Conservation (phyloP, 2,329 filamentous ascomycete genomes). For the Sphaceloma murrayae region DNA sequence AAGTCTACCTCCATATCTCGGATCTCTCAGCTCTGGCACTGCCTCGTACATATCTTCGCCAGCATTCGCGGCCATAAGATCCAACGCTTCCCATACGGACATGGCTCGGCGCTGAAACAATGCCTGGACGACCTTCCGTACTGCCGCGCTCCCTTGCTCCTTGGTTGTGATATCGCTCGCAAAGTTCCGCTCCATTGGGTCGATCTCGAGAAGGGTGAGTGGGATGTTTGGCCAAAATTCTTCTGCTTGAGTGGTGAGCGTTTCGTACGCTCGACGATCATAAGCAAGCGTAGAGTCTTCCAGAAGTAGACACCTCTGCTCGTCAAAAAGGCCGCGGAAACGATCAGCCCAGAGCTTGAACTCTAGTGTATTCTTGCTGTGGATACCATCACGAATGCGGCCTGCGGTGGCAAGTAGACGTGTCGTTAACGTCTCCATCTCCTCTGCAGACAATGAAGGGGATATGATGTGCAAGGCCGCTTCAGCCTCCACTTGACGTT, state of each 20-base stretch:
- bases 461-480: not conserved
- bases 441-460: not conserved
- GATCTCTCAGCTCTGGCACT: slow-evolving; percentile 44
- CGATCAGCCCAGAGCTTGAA: slow-evolving; percentile 6
- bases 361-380: not conserved
- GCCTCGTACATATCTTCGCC: slow-evolving; percentile 43
- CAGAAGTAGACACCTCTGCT: not conserved
- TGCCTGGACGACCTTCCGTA: slow-evolving; percentile 41
- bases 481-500: slow-evolving; percentile 11
- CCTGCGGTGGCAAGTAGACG: not conserved
- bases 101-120: slow-evolving; percentile 32
- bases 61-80: slow-evolving; percentile 51
- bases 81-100: slow-evolving; percentile 39
- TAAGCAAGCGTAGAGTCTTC: slow-evolving; percentile 43
- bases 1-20: slow-evolving; percentile 37
- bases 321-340: slow-evolving; percentile 1
- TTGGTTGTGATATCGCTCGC: slow-evolving; percentile 25
- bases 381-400: slow-evolving; percentile 3
- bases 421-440: not conserved
- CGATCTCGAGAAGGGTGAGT: slow-evolving; percentile 55
- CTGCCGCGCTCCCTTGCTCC: slow-evolving; percentile 21
- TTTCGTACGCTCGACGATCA: slow-evolving; percentile 64
- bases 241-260: slow-evolving; percentile 45
- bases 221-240: slow-evolving; percentile 60
- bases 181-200: slow-evolving; percentile 41